Evolutionary conservation across 2,329 filamentous ascomycete species (phyloP).

Genomic region (Neospermospora avenae): DNA sequence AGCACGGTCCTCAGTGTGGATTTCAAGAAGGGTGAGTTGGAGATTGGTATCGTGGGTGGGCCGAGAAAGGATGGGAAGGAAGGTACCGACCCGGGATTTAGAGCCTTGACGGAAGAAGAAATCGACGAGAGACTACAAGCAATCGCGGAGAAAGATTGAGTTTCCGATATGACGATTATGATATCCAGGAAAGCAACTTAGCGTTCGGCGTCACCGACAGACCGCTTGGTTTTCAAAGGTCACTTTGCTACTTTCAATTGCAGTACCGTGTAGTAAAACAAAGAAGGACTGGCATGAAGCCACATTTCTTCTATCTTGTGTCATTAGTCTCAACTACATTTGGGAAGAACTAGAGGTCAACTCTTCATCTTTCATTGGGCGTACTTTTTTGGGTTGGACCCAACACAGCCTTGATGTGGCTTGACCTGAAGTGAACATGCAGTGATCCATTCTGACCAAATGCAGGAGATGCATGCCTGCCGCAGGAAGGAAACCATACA

Average conservation of each 20-base stretch:
- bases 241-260: slow-evolving; percentile 13
- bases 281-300: slow-evolving; percentile 21
- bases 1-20: slow-evolving; percentile 97
- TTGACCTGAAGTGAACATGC: slow-evolving; percentile 21
- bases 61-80: slow-evolving; percentile 79
- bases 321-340: slow-evolving; percentile 23
- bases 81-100: slow-evolving; percentile 75
- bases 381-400: slow-evolving; percentile 9
- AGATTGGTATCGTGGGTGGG: slow-evolving; percentile 94
- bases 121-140: slow-evolving; percentile 97
- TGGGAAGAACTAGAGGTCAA: slow-evolving; percentile 10
- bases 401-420: slow-evolving; percentile 29
- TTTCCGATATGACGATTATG: slow-evolving; percentile 12
- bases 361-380: slow-evolving; percentile 14
- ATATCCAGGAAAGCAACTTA: slow-evolving; percentile 25
- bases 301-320: slow-evolving; percentile 24
- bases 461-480: slow-evolving; percentile 19
- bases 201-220: slow-evolving; percentile 28
- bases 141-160: slow-evolving; percentile 96
- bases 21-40: slow-evolving; percentile 99
- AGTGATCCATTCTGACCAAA: slow-evolving; percentile 16
- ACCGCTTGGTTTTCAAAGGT: slow-evolving; percentile 13
- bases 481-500: slow-evolving; percentile 10
- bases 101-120: slow-evolving; percentile 91
- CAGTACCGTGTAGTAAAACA: slow-evolving; percentile 26